Evolutionary conservation across 2,329 filamentous ascomycete genomes (phyloP), one percentile per base, ranked within the genome.

Genomic region (Mariannaea sp.): DNA sequence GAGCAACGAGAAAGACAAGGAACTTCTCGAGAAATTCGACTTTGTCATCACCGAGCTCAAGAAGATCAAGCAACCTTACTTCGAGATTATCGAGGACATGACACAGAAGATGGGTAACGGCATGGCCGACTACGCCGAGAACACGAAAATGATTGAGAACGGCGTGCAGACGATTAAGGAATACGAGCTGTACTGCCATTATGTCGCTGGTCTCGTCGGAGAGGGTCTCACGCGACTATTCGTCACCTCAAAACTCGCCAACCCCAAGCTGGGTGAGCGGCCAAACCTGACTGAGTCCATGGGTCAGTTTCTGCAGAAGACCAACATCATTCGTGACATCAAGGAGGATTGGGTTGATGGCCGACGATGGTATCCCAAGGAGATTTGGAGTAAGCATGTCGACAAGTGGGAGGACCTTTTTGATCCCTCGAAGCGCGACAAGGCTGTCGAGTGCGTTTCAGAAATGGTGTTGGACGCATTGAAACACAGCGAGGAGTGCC

Each of bases 241-340:
- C 62, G 91, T 97, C 39, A 86, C 90, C 70, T 88, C 88, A 44
- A 84, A 89, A 57, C 87, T 96, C 52, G 94, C 91, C 56, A 97
- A 97, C 71, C 88, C 90, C 3, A 89, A 86, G 51, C 81, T 99
- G 45, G 77, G 93, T 46, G 82, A 92, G 58, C 85, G 90, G 45
- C 86, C 89, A 27, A 80, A 90, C 56, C 82, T 99, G 43, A 90
- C 91, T 64, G 92, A 96, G 74, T 93, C 91, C 38, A 99, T 99
- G 94, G 94, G 91, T 19, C 89, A 96, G 63, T 96, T 99, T 74
- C 78, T 99, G 57, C 94, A 99, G 70, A 96, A 99, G 80, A 96
- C 92, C 61, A 99, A 99, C 80, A 97, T 99, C 71, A 97, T 97
- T 69, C 90, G 94, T 69, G 94, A 99, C 71, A 83, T 97, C 59